Base-by-base conservation (phyloP, 306 rosid genomes). In the Inga leiocalycina region DNA sequence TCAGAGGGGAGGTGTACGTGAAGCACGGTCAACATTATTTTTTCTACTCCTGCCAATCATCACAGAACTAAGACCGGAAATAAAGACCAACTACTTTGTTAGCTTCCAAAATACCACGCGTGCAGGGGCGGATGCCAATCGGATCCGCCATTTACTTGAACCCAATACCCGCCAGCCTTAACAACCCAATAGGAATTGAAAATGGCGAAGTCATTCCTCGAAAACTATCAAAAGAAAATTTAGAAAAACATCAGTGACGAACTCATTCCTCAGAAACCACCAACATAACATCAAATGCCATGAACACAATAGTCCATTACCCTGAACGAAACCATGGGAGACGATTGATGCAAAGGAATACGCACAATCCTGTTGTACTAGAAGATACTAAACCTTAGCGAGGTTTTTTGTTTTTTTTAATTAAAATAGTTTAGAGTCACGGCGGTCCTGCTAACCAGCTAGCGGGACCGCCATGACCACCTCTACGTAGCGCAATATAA, bases 1-100 rank as follows among this genome's bases (percentile, higher is more conserved):
- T 97, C 99, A 35, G 99, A 91, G 39, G 99, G 99, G 34, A 97
- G 93, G 80, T 97, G 98, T 92, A 97, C 91, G 13, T 97, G 98
- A 65, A 92, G 85, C 93, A 97, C 98, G 89, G 85, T 91, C 93
- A 97, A 93, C 99, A 96, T 96, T 49, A 49, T 49, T 49, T 87
- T 91, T 95, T 93, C 92, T 84, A 85, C 77, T 86, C 89, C 85
- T 56, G 27, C 74, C 87, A 86, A 86, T 86, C 86, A 83, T 78
- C 88, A 73, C 82, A 51, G 82, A 82, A 20, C 65, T 56, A 85
- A 68, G 83, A 88, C 80, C 79, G 81, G 80, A 51, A 30, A 66
- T 68, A 20, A 16, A 12, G 59, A 86, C 75, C 64, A 6, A 65
- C 74, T 74, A 82, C 83, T 80, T 81, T 64, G 80, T 81, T 34